phyloP scores from a whole-genome alignment of 1,284 basidiomycete species.

The Chalciporus sp. region DNA sequence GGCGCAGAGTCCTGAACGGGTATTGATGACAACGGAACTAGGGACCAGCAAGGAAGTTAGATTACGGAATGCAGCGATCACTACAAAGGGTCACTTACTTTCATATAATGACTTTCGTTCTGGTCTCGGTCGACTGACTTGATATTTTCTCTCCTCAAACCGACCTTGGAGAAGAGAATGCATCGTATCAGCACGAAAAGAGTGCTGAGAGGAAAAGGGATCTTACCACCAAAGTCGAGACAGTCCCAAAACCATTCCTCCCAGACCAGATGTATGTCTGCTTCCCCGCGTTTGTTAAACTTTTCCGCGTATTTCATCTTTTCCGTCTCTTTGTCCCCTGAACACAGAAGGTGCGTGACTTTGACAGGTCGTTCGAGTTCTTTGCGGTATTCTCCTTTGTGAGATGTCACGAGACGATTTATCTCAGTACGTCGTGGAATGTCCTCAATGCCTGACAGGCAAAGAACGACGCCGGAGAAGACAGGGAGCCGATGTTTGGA shows the following conservation, averaged over 20 bases:
- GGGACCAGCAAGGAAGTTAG: slow-evolving; percentile 8
- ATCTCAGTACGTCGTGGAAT: slow-evolving; percentile 56
- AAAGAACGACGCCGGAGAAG: slow-evolving; percentile 65
- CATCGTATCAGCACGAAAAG: background rate
- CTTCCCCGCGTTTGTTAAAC: slow-evolving; percentile 65
- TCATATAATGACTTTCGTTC: slow-evolving; percentile 43
- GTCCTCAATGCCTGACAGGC: slow-evolving; percentile 68
- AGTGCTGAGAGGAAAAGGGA: background rate
- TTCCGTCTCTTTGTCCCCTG: slow-evolving; percentile 48
- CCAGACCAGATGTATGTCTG: slow-evolving; percentile 73
- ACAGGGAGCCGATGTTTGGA: slow-evolving; percentile 59
- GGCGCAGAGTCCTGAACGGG: slow-evolving; percentile 19
- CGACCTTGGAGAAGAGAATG: slow-evolving; percentile 34
- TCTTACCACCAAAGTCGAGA: slow-evolving; percentile 62
- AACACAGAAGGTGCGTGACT: slow-evolving; percentile 70
- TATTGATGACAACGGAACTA: slow-evolving; percentile 18
- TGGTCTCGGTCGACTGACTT: slow-evolving; percentile 59
- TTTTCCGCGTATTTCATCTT: slow-evolving; percentile 74
- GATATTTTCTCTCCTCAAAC: slow-evolving; percentile 58
- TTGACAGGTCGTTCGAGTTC: slow-evolving; percentile 66
- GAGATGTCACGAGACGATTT: slow-evolving; percentile 50
- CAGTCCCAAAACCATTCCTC: slow-evolving; percentile 89
- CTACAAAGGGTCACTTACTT: slow-evolving; percentile 26
- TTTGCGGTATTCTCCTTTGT: slow-evolving; percentile 63
- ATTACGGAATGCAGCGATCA: background rate